phyloP scores from a whole-genome alignment of 192 early-diverging fungal genomes.

The Neocallimastix lanati region DNA sequence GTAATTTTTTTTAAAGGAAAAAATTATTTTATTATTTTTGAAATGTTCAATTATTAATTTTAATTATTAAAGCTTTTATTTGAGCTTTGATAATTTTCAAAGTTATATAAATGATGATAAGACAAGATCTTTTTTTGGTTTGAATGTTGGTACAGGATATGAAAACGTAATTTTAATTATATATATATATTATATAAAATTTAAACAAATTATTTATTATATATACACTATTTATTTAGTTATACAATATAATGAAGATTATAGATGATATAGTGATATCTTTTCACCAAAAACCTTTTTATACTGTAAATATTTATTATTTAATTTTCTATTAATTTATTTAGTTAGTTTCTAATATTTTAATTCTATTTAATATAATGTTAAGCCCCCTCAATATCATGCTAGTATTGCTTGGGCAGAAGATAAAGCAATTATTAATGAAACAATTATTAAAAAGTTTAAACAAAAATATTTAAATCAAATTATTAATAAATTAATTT shows the following conservation, averaged over 20 bases:
- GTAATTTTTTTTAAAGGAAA: not conserved
- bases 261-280: not conserved
- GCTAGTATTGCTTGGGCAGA: not conserved
- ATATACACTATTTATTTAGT: not conserved
- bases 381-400: not conserved
- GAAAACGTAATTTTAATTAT: not conserved
- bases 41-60: too few relatives aligned
- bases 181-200: too few relatives aligned
- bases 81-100: not conserved
- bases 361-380: not conserved
- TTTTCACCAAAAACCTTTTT: not conserved
- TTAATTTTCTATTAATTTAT: too few relatives aligned
- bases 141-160: not conserved
- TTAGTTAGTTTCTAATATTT: too few relatives aligned
- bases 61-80: not conserved
- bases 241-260: not conserved
- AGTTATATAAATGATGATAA: not conserved
- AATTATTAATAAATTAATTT: not conserved
- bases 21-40: too few relatives aligned
- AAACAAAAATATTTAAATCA: not conserved
- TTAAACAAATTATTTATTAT: too few relatives aligned
- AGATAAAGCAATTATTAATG: not conserved
- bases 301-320: not conserved
- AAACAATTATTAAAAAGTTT: not conserved
- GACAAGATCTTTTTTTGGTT: not conserved